Base-by-base conservation (phyloP, 495 filamentous ascomycete genomes). In the Umbilicaria muhlenbergii region DNA sequence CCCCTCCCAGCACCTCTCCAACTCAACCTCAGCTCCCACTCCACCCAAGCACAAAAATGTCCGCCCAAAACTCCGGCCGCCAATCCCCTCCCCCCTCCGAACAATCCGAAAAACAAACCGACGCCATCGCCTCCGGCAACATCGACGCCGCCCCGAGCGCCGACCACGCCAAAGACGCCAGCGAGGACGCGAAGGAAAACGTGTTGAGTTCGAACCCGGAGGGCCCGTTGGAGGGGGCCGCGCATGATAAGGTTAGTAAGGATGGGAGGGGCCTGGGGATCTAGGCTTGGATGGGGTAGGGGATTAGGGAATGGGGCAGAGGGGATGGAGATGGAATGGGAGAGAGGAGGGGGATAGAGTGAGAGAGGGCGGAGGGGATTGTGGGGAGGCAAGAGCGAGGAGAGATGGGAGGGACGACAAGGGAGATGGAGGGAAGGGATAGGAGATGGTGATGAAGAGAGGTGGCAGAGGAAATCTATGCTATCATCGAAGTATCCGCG, bases 21-120 rank as follows among this genome's bases (percentile, higher is more conserved):
- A 21, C 35, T 1, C 14, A 37, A 7, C 11, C 35, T 1, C 35
- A 37, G 3, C 6, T 1, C 35, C 14, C 4, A 37, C 35, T 1
- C 1, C 14, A 3, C 17, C 17, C 17, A 37, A 7, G 1, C 14
- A 3, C 14, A 37, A 68, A 41, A 55, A 80, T 80, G 78, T 78
- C 78, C 44, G 62, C 66, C 19, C 65, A 62, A 34, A 67, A 70
- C 60, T 52, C 68, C 54, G 83, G 86, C 59, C 80, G 78, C 51
- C 77, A 94, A 58, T 96, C 89, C 10, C 89, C 89, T 12, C 64
- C 75, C 14, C 85, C 83, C 8, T 80, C 86, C 64, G 39, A 52
- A 39, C 81, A 83, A 56, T 57, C 69, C n/a, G 74, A 70, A 42
- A 58, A 63, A 28, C 88, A 95, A 61, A 63, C 74, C 38, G 57